Base-by-base conservation (phyloP, 2,329 filamentous ascomycete species). In the Leptoxyphium fumago region DNA sequence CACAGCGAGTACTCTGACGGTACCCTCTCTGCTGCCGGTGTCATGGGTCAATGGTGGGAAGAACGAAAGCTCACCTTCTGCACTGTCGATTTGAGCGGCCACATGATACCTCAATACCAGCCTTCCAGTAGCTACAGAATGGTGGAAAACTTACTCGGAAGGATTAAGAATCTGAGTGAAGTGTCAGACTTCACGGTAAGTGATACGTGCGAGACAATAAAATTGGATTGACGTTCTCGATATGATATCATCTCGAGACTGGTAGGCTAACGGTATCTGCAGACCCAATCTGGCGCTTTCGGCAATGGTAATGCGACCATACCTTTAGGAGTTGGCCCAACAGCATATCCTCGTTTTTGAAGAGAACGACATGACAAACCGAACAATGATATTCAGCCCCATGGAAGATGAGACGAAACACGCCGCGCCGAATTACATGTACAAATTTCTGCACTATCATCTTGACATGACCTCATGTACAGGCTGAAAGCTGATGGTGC, bases 61-160 rank as follows among this genome's bases (percentile, higher is more conserved):
- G 86, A 93, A 67, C 71, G 85, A 38, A 82, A 83, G 0, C 64
- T 94, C 40, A 91, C 84, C 0, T 84, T 76, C 50, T 77, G 78
- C 2, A 72, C 73, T 29, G 70, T 86, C 44, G 69, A 74, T 34
- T 57, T 80, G 10, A 66, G 71, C 0, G 84, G 84, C 0, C 80
- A 88, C 62, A 81, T 79, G 71, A 38, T 74, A 5, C 73, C 73
- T 0, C 76, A 83, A 60, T 86, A 83, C 55, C 73, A 77, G 14
- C 80, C 83, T 0, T 73, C 70, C 11, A 79, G 78, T 0, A 73
- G 79, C 0, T 85, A 83, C 57, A 68, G 84, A 29, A 79, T 84
- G 46, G 59, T 91, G 15, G 84, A 91, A 67, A 81, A 82, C 54
- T 59, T 91, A 52, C 68, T 93, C 1, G 84, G 84, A 0, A 67